Percentiles rank a stretch among this genome's conserved stretches.
Evolutionary conservation across 768 basidiomycete species (phyloP).

Genomic region (Mycena galopus): DNA sequence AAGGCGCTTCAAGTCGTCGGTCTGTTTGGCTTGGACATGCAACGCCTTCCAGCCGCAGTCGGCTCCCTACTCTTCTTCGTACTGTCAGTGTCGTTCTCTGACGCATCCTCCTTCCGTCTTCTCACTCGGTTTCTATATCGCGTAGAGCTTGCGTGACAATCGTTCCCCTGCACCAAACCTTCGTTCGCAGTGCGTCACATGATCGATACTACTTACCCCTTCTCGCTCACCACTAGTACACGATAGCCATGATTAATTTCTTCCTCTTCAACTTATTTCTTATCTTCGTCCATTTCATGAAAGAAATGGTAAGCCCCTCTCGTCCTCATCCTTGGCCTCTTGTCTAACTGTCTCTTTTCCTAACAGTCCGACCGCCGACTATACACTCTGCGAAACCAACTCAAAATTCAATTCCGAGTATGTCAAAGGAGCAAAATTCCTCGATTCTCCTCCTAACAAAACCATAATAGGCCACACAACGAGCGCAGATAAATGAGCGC

Average conservation of each 20-base stretch:
- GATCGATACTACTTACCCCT: not conserved
- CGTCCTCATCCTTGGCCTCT: constrained; percentile 7
- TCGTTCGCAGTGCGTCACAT: constrained; percentile 23
- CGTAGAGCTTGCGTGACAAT: constrained; percentile 23
- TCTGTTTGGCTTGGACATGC: constrained; percentile 77
- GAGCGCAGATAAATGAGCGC: constrained; percentile 83
- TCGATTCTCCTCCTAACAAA: not conserved
- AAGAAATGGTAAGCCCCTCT: constrained; percentile 63
- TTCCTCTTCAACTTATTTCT: constrained; percentile 83
- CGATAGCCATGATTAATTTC: constrained; percentile 74
- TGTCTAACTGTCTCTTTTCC: constrained; percentile 35
- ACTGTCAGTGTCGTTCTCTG: constrained; percentile 50
- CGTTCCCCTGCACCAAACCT: constrained; percentile 31
- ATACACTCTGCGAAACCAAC: constrained; percentile 78
- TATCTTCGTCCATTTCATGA: constrained; percentile 80
- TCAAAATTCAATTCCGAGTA: constrained; percentile 79
- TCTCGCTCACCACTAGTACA: constrained; percentile 1
- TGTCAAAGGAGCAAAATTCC: not conserved
- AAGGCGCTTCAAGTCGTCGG: constrained; percentile 74
- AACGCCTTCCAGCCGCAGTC: constrained; percentile 74
- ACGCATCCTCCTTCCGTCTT: not conserved
- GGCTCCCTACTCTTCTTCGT: constrained; percentile 69
- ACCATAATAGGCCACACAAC: constrained; percentile 73
- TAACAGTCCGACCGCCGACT: constrained; percentile 75
- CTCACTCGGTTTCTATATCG: constrained; percentile 2